A percentile compares a stretch with the other conserved stretches of the same genome.
Conservation (phyloP, 2,329 filamentous ascomycete genomes). For the Aspergillus sp. region DNA sequence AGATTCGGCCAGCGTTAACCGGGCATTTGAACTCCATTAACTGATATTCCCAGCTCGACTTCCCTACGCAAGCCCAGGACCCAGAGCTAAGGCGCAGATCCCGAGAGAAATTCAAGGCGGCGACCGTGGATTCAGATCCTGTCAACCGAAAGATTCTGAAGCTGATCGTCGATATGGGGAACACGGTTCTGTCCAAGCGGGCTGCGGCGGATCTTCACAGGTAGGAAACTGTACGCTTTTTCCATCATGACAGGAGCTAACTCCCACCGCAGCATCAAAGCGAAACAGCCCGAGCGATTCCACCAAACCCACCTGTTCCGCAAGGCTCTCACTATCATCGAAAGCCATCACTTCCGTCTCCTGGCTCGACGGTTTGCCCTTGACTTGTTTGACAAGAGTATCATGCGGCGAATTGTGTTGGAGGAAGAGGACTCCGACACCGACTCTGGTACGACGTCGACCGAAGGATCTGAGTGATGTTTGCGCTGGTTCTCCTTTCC, state of each 20-base stretch:
- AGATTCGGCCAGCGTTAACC: slow-evolving; percentile 21
- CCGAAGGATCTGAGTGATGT: slow-evolving; percentile 13
- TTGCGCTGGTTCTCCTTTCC: background rate
- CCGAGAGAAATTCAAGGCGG: slow-evolving; percentile 44
- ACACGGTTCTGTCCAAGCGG: slow-evolving; percentile 84
- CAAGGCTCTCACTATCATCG: slow-evolving; percentile 73
- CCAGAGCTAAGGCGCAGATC: slow-evolving; percentile 33
- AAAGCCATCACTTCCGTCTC: slow-evolving; percentile 81
- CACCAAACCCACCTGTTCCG: slow-evolving; percentile 68
- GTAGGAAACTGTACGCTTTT: slow-evolving; percentile 29
- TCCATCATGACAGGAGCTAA: background rate
- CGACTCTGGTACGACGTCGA: slow-evolving; percentile 24
- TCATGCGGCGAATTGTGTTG: slow-evolving; percentile 75
- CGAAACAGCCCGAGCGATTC: slow-evolving; percentile 66
- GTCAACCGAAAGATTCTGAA: slow-evolving; percentile 68
- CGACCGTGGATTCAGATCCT: slow-evolving; percentile 52
- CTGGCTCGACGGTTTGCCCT: slow-evolving; percentile 82
- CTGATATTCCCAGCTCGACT: slow-evolving; percentile 19
- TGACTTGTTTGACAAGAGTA: slow-evolving; percentile 85
- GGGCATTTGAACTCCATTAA: background rate
- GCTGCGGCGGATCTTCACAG: slow-evolving; percentile 67
- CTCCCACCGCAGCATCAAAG: slow-evolving; percentile 52
- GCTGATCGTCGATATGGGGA: slow-evolving; percentile 78
- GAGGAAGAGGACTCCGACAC: slow-evolving; percentile 50
- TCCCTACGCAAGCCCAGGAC: slow-evolving; percentile 31